Conservation (phyloP, 2,329 filamentous ascomycete genomes). For the Pestalotiopsis fici region DNA sequence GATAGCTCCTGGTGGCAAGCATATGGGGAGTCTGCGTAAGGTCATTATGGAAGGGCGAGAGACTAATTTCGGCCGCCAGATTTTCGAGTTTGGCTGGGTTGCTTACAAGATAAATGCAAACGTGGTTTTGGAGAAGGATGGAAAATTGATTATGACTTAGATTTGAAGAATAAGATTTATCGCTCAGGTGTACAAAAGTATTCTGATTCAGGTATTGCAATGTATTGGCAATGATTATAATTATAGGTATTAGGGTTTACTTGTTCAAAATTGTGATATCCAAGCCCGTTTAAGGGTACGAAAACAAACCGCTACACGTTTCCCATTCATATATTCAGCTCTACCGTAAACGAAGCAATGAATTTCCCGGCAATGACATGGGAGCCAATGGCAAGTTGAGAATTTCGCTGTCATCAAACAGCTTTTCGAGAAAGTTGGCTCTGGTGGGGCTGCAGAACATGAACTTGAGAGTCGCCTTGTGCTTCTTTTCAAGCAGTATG, state of each 20-base stretch:
- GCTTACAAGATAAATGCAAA: background rate
- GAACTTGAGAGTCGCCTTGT: constrained; percentile 9
- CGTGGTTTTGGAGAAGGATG: background rate
- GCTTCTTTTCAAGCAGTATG: background rate
- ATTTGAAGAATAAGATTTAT: no score
- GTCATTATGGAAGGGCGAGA: background rate
- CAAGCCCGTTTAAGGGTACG: no score
- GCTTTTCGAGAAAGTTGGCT: background rate
- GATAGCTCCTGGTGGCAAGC: background rate
- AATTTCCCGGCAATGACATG: no score
- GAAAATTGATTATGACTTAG: no score
- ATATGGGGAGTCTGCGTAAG: background rate
- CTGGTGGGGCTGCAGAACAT: constrained; percentile 7
- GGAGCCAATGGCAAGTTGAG: background rate
- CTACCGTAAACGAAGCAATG: no score
- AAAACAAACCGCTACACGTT: no score
- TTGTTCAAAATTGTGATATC: no score
- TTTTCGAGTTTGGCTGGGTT: background rate
- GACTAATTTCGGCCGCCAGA: background rate
- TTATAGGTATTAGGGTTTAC: no score
- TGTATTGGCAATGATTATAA: no score
- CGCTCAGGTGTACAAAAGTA: no score
- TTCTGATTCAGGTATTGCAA: no score
- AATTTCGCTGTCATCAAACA: constrained; percentile 10
- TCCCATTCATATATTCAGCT: no score